These are phyloP conservation scores for Phaeosphaeriaceae sp. DNA, from an alignment of 2,329 filamentous ascomycete species.

Conservation along the genomic window DNA sequence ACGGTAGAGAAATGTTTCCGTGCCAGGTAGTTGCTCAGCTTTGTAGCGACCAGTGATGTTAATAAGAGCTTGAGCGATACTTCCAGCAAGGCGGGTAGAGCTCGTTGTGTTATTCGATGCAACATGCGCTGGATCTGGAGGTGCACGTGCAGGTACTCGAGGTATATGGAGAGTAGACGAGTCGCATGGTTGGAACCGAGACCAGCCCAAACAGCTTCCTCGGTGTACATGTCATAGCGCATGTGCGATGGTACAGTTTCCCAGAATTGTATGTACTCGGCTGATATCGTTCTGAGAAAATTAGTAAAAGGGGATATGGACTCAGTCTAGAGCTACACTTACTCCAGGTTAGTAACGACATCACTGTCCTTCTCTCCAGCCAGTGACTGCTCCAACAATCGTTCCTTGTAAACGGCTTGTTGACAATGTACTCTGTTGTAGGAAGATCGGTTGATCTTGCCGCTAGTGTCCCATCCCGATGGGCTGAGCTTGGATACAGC, in stretches of 20 bases:
- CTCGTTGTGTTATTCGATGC: conserved; percentile 40
- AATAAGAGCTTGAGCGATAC: conserved; percentile 43
- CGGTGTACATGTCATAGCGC: conserved; percentile 44
- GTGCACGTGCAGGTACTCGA: conserved; percentile 43
- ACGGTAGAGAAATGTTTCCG: conserved; percentile 41
- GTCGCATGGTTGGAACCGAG: conserved; percentile 32
- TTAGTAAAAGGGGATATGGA: conserved; percentile 4
- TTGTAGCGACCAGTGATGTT: conserved; percentile 42
- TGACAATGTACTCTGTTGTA: conserved; percentile 37
- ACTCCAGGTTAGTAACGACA: conserved; percentile 40
- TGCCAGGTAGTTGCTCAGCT: conserved; percentile 29
- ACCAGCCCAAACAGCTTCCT: conserved; percentile 35
- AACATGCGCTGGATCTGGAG: conserved; percentile 44
- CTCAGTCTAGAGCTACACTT: conserved; percentile 5
- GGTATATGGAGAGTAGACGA: conserved; percentile 39
- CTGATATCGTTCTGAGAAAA: conserved; percentile 31
- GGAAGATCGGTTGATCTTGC: conserved; percentile 32
- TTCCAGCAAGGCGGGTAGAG: conserved; percentile 39
- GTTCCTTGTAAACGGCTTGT: conserved; percentile 39
- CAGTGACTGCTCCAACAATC: conserved; percentile 40
- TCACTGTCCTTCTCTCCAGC: conserved; percentile 40
- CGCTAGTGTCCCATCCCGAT: conserved; percentile 42
- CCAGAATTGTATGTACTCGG: conserved; percentile 37
- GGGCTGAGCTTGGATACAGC: conserved; percentile 36
- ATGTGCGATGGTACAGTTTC: conserved; percentile 37